A percentile compares a stretch with the other conserved stretches of the same genome.
These are phyloP conservation scores for Phialophora tarda DNA, from an alignment of 2,329 filamentous ascomycete species.

Conservation along the genomic window DNA sequence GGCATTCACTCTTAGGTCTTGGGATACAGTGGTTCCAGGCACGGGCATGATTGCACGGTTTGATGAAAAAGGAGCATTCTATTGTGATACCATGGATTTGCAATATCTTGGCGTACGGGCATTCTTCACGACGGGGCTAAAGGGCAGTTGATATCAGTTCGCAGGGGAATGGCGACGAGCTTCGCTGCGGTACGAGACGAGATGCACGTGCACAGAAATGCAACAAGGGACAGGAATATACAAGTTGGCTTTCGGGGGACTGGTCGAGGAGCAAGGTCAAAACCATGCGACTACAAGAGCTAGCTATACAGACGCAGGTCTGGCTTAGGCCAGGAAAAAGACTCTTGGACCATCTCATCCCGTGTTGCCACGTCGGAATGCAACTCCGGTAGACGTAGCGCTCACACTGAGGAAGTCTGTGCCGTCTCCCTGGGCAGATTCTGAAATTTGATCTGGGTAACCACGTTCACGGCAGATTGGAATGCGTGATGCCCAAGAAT, in stretches of 20 bases:
- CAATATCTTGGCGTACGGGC: neutral
- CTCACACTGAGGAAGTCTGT: neutral
- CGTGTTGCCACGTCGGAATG: neutral
- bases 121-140: neutral
- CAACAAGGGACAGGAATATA: neutral
- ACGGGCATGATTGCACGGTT: neutral
- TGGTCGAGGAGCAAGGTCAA: neutral
- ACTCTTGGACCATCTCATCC: neutral
- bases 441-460: neutral
- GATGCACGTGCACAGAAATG: neutral
- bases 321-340: neutral
- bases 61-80: neutral
- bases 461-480: neutral
- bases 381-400: neutral
- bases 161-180: neutral
- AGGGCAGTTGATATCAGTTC: neutral
- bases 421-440: neutral
- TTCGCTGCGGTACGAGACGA: neutral
- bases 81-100: slow-evolving; percentile 1
- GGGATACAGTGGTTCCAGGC: slow-evolving; percentile 1
- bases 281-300: neutral
- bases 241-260: neutral
- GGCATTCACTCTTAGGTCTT: neutral
- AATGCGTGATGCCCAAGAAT: neutral
- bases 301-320: neutral